Evolutionary conservation across 805 yeast species (phyloP).

Genomic region (Myxozyma vanderwaltii): DNA sequence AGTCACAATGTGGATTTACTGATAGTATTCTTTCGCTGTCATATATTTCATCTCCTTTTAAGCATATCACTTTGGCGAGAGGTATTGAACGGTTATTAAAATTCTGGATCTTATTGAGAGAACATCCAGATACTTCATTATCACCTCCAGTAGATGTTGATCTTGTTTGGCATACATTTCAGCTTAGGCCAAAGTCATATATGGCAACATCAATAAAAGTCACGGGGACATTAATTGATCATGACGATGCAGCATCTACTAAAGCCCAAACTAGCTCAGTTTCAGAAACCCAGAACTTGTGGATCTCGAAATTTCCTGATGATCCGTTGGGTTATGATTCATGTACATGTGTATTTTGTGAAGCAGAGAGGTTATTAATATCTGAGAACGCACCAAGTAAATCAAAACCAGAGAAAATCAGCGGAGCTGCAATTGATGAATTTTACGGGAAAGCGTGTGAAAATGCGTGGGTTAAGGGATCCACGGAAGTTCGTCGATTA

Average conservation of each 20-base stretch:
- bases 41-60: constrained; percentile 32
- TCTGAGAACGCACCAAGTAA: neutral
- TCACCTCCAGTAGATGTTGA: constrained; percentile 36
- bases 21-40: constrained; percentile 32
- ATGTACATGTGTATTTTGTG: constrained; percentile 22
- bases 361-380: constrained; percentile 5
- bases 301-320: neutral
- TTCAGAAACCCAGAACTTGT: neutral
- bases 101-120: constrained; percentile 21
- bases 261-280: neutral
- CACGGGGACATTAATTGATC: constrained; percentile 15
- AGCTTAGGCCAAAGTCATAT: constrained; percentile 27
- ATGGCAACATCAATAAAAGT: constrained; percentile 6
- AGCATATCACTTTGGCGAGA: constrained; percentile 14
- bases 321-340: constrained; percentile 12
- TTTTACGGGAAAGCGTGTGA: constrained; percentile 8
- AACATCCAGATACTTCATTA: constrained; percentile 4
- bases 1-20: constrained; percentile 30
- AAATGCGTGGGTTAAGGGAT: constrained; percentile 4
- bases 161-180: constrained; percentile 36
- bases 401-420: neutral
- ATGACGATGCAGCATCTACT: constrained; percentile 3
- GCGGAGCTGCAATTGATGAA: constrained; percentile 4
- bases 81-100: constrained; percentile 16
- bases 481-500: constrained; percentile 6